Conservation (phyloP, 192 early-diverging fungal species). For the Coemansia sp. region DNA sequence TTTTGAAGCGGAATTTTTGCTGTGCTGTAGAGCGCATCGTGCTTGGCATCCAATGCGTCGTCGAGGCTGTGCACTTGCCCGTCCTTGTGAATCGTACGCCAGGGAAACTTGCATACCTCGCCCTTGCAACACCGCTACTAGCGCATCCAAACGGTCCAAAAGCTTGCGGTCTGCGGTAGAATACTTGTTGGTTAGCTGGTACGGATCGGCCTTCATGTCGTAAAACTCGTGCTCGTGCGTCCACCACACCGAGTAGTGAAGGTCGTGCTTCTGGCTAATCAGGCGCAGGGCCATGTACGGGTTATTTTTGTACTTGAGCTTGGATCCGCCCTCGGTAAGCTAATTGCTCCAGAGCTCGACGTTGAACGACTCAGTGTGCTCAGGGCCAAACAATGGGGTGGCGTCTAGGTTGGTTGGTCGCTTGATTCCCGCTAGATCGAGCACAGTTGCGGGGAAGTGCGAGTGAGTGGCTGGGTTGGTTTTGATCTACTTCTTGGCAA, state of each 20-base stretch:
- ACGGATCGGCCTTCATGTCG: slow-evolving; percentile 58
- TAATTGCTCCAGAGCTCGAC: slow-evolving; percentile 55
- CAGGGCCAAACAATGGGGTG: slow-evolving; percentile 16
- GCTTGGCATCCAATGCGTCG: slow-evolving; percentile 50
- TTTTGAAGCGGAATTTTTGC: slow-evolving; percentile 45
- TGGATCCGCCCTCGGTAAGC: slow-evolving; percentile 26
- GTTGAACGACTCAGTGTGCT: slow-evolving; percentile 53
- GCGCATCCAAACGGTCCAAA: slow-evolving; percentile 59
- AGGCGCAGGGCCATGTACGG: slow-evolving; percentile 58
- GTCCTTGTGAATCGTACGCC: slow-evolving; percentile 53
- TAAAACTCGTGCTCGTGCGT: slow-evolving; percentile 60
- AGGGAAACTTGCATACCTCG: slow-evolving; percentile 58
- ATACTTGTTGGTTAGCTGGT: slow-evolving; percentile 59
- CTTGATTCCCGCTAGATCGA: slow-evolving; percentile 57
- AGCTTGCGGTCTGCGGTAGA: slow-evolving; percentile 24
- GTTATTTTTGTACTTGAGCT: slow-evolving; percentile 25
- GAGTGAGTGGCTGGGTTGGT: slow-evolving; percentile 56
- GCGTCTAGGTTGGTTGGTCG: slow-evolving; percentile 4
- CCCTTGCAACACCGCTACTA: slow-evolving; percentile 57
- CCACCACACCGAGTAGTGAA: slow-evolving; percentile 58
- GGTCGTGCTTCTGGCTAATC: slow-evolving; percentile 53
- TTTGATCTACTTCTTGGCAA: slow-evolving; percentile 46
- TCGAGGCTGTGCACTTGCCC: slow-evolving; percentile 41
- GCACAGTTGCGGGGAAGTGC: slow-evolving; percentile 62
- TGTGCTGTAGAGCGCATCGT: slow-evolving; percentile 56